Percentiles rank a stretch among this genome's conserved stretches.
These are phyloP conservation scores for Sugiyamaella mastotermitis DNA, from an alignment of 805 yeast species.

Conservation along the genomic window DNA sequence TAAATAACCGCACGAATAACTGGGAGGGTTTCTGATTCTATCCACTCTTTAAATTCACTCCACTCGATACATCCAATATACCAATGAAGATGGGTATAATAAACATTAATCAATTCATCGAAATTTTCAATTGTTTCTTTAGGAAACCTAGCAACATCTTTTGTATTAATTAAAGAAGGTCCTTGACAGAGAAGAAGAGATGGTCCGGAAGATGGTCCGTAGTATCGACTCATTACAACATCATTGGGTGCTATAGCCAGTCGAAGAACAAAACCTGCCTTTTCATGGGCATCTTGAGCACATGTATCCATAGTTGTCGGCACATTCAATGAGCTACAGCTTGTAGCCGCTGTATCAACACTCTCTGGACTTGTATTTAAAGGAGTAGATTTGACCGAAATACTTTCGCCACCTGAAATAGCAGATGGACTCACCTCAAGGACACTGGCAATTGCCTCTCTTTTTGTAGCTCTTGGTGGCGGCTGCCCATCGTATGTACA, in stretches of 20 bases:
- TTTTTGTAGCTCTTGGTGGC: constrained; percentile 1
- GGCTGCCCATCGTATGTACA: constrained; percentile 14
- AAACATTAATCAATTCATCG: constrained; percentile 9
- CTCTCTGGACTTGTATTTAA: too few species aligned
- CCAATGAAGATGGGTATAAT: constrained; percentile 16
- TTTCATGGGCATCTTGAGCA: neutral
- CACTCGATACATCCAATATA: constrained; percentile 15
- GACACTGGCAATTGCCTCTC: neutral
- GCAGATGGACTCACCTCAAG: too few species aligned
- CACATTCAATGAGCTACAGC: too few species aligned
- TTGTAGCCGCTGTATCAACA: too few species aligned
- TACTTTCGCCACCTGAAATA: too few species aligned
- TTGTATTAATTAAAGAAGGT: constrained; percentile 5
- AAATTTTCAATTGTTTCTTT: constrained; percentile 13
- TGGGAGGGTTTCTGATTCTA: constrained; percentile 12
- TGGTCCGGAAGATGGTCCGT: constrained; percentile 19
- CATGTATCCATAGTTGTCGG: too few species aligned
- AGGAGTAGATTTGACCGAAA: too few species aligned
- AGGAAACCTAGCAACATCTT: constrained; percentile 10
- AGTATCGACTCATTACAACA: constrained; percentile 10
- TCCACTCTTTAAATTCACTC: constrained; percentile 11
- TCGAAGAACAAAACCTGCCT: constrained; percentile 11
- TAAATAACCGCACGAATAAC: constrained; percentile 13
- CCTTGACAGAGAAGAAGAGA: constrained; percentile 15
- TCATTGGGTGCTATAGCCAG: constrained; percentile 13